Evolutionary conservation across 129 eudicot species (phyloP), one percentile per base, ranked within the genome.

Genomic region (Pulicaria dysenterica): DNA sequence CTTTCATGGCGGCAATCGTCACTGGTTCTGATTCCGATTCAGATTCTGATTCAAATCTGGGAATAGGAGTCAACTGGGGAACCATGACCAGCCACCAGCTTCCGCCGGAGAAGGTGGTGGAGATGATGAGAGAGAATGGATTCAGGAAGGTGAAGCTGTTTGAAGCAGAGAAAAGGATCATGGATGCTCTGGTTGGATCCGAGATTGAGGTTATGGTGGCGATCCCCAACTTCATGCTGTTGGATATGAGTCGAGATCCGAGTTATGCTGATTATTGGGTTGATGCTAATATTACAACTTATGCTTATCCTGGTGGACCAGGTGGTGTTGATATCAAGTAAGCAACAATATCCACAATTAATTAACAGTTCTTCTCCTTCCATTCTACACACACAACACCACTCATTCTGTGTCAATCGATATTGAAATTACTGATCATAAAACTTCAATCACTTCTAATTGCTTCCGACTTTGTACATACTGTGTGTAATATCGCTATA

Each of bases 11-110:
- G 12, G 3, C 50, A 62, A 36, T 65, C 8, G 73, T 66, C 31
- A 57, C 8, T 36, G 36, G 66, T 3, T n/a, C 73, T 3, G 73
- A 55, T 65, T 57, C 58, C 12, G 11, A 56, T 6, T 45, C 73
- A 1, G 73, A 55, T 65, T 57, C 58, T 7, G n/a, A n/a, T n/a
- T n/a, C n/a, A n/a, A 15, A 45, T 14, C 4, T 54, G 3, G 73
- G 90, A 10, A 81, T 87, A 9, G 98, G 98, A 56, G 91, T 92
- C 75, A 92, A 92, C 70, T 92, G 98, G 98, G 98, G 98, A 6
- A 92, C 98, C n/a, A 85, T 89, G 98, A 81, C 95, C 3, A 85
- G 87, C 67, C 89, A 89, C 82, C 85, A 80, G 54, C 43, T 89
- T 45, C 86, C 95, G 40, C 62, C 96, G 13, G 75, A 73, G 42